Conservation (phyloP, 768 basidiomycete genomes). For the Russula griseocarnosa region DNA sequence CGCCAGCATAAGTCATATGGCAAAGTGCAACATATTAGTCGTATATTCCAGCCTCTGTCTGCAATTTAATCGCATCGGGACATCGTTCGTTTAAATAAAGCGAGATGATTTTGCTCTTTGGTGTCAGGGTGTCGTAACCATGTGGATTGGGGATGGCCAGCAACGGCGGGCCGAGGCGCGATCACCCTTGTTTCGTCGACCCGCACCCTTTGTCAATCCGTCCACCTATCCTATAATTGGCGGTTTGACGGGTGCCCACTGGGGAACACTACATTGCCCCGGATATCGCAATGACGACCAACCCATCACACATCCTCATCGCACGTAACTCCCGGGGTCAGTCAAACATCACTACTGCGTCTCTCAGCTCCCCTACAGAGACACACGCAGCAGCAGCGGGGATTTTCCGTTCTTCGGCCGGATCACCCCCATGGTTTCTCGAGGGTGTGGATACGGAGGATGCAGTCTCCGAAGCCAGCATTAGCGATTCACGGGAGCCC, state of each 20-base stretch:
- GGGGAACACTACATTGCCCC: not conserved
- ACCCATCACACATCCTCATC: slow-evolving; percentile 85
- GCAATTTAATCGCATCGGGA: too few relatives aligned
- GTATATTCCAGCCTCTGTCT: not conserved
- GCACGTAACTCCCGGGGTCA: slow-evolving; percentile 77
- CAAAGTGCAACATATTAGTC: not conserved
- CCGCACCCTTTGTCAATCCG: not conserved
- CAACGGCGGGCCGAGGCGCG: slow-evolving; percentile 1
- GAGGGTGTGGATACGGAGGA: slow-evolving; percentile 71
- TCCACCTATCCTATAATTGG: not conserved
- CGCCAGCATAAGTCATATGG: slow-evolving; percentile 20
- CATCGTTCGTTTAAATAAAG: too few relatives aligned
- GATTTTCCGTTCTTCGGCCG: slow-evolving; percentile 69
- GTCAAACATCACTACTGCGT: slow-evolving; percentile 64
- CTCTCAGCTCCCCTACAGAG: slow-evolving; percentile 80
- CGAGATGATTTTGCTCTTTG: not conserved
- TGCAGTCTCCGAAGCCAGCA: slow-evolving; percentile 62
- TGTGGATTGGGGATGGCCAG: not conserved
- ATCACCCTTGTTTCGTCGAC: not conserved
- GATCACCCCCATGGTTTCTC: slow-evolving; percentile 74
- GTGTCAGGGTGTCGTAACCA: not conserved
- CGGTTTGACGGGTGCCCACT: not conserved
- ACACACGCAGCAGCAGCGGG: slow-evolving; percentile 85
- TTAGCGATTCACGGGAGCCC: slow-evolving; percentile 56
- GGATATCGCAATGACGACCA: slow-evolving; percentile 50